Evolutionary conservation across 1,139 yeast species (phyloP).

Genomic region (Pichia sp.): DNA sequence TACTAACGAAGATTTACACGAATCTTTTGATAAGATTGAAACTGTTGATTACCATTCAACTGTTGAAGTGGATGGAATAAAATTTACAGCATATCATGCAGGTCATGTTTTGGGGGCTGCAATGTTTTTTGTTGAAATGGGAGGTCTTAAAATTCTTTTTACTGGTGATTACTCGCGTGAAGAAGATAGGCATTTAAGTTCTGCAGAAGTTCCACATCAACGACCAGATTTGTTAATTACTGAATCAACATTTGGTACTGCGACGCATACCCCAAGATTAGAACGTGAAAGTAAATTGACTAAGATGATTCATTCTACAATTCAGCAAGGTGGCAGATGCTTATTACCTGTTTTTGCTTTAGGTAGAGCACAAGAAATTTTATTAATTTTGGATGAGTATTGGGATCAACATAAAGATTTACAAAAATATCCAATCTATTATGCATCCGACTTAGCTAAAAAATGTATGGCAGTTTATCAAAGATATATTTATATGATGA

Average conservation of each 20-base stretch:
- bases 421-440: slow-evolving; percentile 75
- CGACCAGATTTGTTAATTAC: slow-evolving; percentile 87
- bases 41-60: slow-evolving; percentile 95
- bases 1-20: slow-evolving; percentile 83
- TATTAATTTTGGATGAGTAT: slow-evolving; percentile 86
- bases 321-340: slow-evolving; percentile 86
- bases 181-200: slow-evolving; percentile 88
- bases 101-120: slow-evolving; percentile 99
- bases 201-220: slow-evolving; percentile 89
- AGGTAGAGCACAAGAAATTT: slow-evolving; percentile 92
- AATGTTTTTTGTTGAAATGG: slow-evolving; percentile 92
- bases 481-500: slow-evolving; percentile 95
- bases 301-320: slow-evolving; percentile 73
- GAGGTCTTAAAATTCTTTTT: slow-evolving; percentile 80
- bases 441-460: slow-evolving; percentile 88
- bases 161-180: slow-evolving; percentile 97
- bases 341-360: slow-evolving; percentile 91
- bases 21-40: slow-evolving; percentile 84
- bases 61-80: slow-evolving; percentile 84
- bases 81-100: slow-evolving; percentile 97
- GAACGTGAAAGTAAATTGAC: slow-evolving; percentile 82
- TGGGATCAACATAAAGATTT: slow-evolving; percentile 84
- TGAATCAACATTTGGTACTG: slow-evolving; percentile 97
- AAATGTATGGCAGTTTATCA: slow-evolving; percentile 97
- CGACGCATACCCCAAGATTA: slow-evolving; percentile 85